Evolutionary conservation across 2,329 filamentous ascomycete species (phyloP), one percentile per base, ranked within the genome.

Genomic region (Colletotrichum orchidophilum): DNA sequence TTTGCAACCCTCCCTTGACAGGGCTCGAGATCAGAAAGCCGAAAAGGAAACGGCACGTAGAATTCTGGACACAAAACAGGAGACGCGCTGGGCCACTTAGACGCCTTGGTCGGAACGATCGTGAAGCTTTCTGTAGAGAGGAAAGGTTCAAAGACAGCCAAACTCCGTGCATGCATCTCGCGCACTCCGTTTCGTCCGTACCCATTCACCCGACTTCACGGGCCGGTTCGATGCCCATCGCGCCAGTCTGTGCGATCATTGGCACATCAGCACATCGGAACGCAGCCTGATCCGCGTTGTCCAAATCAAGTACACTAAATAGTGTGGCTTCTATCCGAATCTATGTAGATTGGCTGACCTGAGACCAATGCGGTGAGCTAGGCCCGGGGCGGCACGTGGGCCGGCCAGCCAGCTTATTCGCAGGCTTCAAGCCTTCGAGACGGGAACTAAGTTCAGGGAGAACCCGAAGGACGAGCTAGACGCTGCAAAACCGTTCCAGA

Each of bases 311-410:
- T 9, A 9, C 29, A 2, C 29, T 15, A 6, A 9, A 9, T 5
- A 2, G 13, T n/a, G 8, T 18, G 9, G n/a, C 11, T 29, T 1
- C 5, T 12, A 15, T 50, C 4, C 49, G 24, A 1, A 21, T n/a
- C 18, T 12, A 6, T 3, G 18, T 15, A 11, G 18, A 35, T 8
- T n/a, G 9, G 21, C n/a, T 27, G 15, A 18, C 11, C n/a, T 21
- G 33, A 31, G 27, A 35, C n/a, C 49, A 29, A n/a, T 12, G 15
- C 9, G 46, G 7, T 13, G 3, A 61, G 35, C 35, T 62, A 61
- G 50, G 9, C 50, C 27, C 24, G 35, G 29, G 53, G 63, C 53
- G 29, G 53, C 67, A 70, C 63, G 63, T 70, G 67, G 67, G 29
- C 26, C 4, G n/a, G n/a, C 5, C n/a, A 57, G 3, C 5, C n/a